phyloP scores from a whole-genome alignment of 2,329 filamentous ascomycete species.

The Fusarium torreyae region DNA sequence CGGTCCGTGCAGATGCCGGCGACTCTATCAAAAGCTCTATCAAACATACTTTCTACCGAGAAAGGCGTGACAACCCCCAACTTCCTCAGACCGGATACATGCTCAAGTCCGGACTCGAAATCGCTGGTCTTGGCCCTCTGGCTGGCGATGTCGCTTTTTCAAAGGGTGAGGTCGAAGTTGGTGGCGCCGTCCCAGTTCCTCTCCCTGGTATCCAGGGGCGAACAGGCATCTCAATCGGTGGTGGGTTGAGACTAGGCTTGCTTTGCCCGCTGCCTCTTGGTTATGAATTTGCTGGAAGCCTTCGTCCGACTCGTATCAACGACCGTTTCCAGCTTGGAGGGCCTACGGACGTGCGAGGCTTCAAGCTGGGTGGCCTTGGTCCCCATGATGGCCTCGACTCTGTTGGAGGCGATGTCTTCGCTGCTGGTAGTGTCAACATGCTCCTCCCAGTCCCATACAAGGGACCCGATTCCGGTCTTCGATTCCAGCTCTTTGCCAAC shows the following conservation, averaged over 20 bases:
- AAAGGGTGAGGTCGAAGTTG: slow-evolving; percentile 89
- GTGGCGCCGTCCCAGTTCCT: slow-evolving; percentile 80
- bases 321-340: slow-evolving; percentile 97
- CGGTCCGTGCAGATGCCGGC: slow-evolving; percentile 86
- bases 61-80: slow-evolving; percentile 87
- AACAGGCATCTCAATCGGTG: slow-evolving; percentile 86
- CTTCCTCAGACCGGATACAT: slow-evolving; percentile 88
- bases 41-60: slow-evolving; percentile 84
- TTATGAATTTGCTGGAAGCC: slow-evolving; percentile 64
- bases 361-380: slow-evolving; percentile 89
- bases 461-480: slow-evolving; percentile 85
- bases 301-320: slow-evolving; percentile 84
- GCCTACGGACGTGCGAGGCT: slow-evolving; percentile 94
- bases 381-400: slow-evolving; percentile 89
- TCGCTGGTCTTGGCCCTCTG: slow-evolving; percentile 89
- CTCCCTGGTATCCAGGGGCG: slow-evolving; percentile 77
- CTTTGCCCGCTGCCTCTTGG: slow-evolving; percentile 85
- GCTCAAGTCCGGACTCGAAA: slow-evolving; percentile 81
- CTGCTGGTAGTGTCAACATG: slow-evolving; percentile 88
- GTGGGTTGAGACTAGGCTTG: slow-evolving; percentile 84
- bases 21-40: slow-evolving; percentile 92
- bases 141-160: slow-evolving; percentile 93
- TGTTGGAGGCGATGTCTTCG: slow-evolving; percentile 92
- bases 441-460: slow-evolving; percentile 87
- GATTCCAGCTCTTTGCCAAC: slow-evolving; percentile 92